Conservation (phyloP, 176 grass and related monocot species). For the Avena sativa region DNA sequence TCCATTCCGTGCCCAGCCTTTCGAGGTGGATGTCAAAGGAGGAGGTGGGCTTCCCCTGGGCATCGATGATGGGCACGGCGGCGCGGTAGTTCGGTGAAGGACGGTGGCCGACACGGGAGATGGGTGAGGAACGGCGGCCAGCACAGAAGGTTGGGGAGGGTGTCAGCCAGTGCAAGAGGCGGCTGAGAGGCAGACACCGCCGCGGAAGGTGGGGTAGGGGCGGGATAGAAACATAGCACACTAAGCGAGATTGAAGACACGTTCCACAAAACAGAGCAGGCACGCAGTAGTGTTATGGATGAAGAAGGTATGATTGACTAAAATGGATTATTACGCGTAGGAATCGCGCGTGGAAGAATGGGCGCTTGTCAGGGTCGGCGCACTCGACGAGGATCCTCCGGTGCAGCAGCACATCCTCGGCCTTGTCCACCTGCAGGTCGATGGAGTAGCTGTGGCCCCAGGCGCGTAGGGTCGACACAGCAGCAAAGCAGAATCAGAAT, state of each 20-base stretch:
- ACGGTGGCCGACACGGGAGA: not conserved
- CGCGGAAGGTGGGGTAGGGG: too few relatives aligned
- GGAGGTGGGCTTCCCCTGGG: conserved; percentile 37
- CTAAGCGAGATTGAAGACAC: not conserved
- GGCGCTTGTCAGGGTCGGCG: conserved; percentile 68
- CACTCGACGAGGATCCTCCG: conserved; percentile 72
- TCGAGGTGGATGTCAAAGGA: conserved; percentile 78
- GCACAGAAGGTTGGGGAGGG: too few relatives aligned
- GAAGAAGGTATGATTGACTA: not conserved
- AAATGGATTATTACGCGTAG: conserved; percentile 38
- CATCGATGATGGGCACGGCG: not conserved
- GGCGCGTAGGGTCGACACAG: not conserved
- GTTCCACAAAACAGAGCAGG: not conserved
- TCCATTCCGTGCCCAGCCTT: conserved; percentile 55
- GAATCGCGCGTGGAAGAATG: conserved; percentile 83
- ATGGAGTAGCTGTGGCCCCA: conserved; percentile 60
- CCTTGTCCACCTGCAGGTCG: conserved; percentile 66
- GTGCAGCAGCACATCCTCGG: conserved; percentile 89
- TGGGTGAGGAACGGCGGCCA: too few relatives aligned
- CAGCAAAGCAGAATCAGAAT: not conserved
- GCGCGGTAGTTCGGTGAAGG: not conserved
- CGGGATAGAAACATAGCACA: not conserved
- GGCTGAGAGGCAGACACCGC: too few relatives aligned
- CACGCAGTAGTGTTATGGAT: too few relatives aligned
- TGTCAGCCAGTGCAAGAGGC: too few relatives aligned